Evolutionary conservation across 2,329 filamentous ascomycete species (phyloP).

Genomic region (Trichophyton benhamiae): DNA sequence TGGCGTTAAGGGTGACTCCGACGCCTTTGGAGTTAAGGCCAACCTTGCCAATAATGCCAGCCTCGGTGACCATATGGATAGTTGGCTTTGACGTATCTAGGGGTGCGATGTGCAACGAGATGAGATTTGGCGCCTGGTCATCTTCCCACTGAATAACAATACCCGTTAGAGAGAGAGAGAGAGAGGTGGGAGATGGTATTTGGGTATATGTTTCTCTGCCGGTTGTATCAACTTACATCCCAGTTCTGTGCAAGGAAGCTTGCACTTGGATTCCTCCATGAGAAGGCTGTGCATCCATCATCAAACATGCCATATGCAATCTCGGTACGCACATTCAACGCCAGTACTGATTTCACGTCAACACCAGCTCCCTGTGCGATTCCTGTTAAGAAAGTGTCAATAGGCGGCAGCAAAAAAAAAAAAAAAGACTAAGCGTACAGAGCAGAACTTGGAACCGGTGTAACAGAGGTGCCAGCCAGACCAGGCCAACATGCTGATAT

Average conservation of each 20-base stretch:
- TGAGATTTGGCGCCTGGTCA: constrained; percentile 38
- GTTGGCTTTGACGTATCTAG: constrained; percentile 25
- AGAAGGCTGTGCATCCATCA: constrained; percentile 47
- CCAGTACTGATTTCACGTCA: constrained; percentile 42
- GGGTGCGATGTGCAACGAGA: constrained; percentile 36
- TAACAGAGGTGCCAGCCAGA: background rate
- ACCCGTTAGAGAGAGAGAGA: background rate
- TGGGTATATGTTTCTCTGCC: background rate
- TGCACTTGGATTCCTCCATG: constrained; percentile 33
- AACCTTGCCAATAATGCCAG: constrained; percentile 47
- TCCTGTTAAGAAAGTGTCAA: constrained; percentile 22
- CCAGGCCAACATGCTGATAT: background rate
- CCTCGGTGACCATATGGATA: constrained; percentile 46
- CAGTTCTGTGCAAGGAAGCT: constrained; percentile 44
- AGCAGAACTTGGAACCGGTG: background rate
- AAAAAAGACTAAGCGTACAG: background rate
- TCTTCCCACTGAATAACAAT: constrained; percentile 30
- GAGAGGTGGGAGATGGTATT: too few species aligned
- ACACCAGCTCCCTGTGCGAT: constrained; percentile 42
- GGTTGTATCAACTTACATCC: constrained; percentile 28
- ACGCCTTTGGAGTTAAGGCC: constrained; percentile 44
- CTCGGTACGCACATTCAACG: constrained; percentile 48
- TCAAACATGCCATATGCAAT: constrained; percentile 46
- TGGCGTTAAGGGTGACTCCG: constrained; percentile 46
- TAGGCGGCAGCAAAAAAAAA: background rate